Evolutionary conservation across 192 early-diverging fungal genomes (phyloP), one percentile per base, ranked within the genome.

Genomic region (Rhizophagus prolifer): DNA sequence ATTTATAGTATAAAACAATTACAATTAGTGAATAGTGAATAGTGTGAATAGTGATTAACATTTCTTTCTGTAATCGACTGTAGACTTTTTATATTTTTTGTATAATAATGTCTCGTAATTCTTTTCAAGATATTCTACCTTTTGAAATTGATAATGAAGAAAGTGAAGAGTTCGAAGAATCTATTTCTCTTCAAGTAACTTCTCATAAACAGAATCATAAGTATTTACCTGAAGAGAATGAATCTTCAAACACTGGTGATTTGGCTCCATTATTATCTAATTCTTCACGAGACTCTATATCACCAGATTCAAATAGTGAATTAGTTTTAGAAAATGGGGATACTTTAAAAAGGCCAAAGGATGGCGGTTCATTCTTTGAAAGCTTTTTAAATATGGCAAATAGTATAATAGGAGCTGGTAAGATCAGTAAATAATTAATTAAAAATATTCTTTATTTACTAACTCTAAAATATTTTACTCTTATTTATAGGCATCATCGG

Each of bases 321-420:
- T 3, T 62, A 62, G n/a, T 28, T 26, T 28, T 62, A 62, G 61
- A 62, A 4, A 23, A 62, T 26, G 61, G 26, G n/a, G 64, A 36
- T 34, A 30, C 8, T n/a, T 34, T 41, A 26, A 82, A 78, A 67
- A 66, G 84, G 25, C 88, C 88, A 5, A 80, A 80, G n/a, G 84
- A 88, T 30, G 87, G 88, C 19, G 88, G 88, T 5, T 82, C 83
- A 9, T 65, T 90, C 23, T 87, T 90, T 63, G 81, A 82, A 38
- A 90, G 88, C 30, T 90, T 86, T 71, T 80, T 96, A 78, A 95
- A 96, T 76, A 92, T 97, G 85, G 94, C 95, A 34, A 97, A 97
- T 81, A 93, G 93, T 58, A 97, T 97, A 44, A 91, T 97, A 75
- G 96, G 96, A 12, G 96, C 96, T 23, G 96, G 96, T 81, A 88